Evolutionary conservation across 1,139 yeast genomes (phyloP), one percentile per base, ranked within the genome.

Genomic region (Kodamaea sp.): DNA sequence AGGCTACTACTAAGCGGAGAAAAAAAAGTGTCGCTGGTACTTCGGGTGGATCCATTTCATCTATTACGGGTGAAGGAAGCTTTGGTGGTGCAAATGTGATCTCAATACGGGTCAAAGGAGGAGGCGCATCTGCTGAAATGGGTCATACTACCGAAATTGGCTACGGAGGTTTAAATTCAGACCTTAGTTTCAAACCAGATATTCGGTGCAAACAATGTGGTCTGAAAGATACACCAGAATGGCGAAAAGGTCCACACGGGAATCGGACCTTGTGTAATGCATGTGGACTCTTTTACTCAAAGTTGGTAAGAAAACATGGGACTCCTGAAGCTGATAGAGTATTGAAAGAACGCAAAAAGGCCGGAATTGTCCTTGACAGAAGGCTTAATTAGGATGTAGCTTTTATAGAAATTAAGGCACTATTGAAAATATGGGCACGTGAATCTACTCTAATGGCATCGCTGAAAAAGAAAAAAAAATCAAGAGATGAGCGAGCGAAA

Each of bases 181-280:
- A 37, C 20, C 34, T 43, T 7, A 39, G 45, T 24, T 10, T 40
- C 25, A 37, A 29, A 11, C 38, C 24, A 3, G 35, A 29, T 6
- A 29, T 30, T 2, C 27, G 27, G 1, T 50, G 54, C 29, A 45
- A 32, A 7, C 54, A 50, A 31, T 50, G 54, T 33, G 46, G 45
- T 2, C 43, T 45, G 15, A 33, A 48, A 23, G 63, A 62, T 24
- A 69, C 75, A 0, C 76, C 75, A 1, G 75, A 70, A 49, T 70
- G 76, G 76, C 55, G 76, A 42, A 54, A 70, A 27, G 76, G 75
- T 0, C 75, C 75, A 2, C 61, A 58, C 33, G 75, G 75, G 0
- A 62, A 65, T 29, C 55, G 72, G 26, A 69, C 74, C 0, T 54
- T 70, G 37, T 70, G 76, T 48, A 70, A 70, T 52, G 75, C 76